Evolutionary conservation across 768 basidiomycete species (phyloP).

Genomic region (Thelephora aurantiotincta): DNA sequence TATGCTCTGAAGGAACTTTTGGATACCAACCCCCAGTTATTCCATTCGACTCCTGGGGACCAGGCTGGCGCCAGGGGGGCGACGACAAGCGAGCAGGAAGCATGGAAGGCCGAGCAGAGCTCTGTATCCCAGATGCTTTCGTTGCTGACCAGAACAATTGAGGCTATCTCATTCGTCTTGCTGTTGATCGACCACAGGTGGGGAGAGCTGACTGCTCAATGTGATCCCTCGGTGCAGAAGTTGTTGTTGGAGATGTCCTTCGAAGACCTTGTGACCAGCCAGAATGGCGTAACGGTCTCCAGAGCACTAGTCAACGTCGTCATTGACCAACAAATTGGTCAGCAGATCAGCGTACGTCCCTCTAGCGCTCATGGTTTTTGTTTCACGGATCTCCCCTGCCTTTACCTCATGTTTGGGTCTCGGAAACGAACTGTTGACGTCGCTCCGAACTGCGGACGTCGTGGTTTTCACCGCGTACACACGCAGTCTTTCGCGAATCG

Average conservation of each 20-base stretch:
- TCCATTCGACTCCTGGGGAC: constrained; percentile 70
- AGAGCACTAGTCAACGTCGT: constrained; percentile 86
- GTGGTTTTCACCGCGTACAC: too few species aligned
- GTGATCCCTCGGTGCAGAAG: constrained; percentile 58
- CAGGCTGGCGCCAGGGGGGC: constrained; percentile 38
- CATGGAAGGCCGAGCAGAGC: constrained; percentile 78
- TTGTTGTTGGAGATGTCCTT: constrained; percentile 62
- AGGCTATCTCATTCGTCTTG: constrained; percentile 88
- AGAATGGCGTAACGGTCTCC: constrained; percentile 79
- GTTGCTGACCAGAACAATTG: constrained; percentile 75
- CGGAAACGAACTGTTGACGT: too few species aligned
- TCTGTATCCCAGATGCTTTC: constrained; percentile 68
- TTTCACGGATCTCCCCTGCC: not conserved
- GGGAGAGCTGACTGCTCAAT: constrained; percentile 70
- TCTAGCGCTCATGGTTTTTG: too few species aligned
- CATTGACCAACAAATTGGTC: constrained; percentile 96
- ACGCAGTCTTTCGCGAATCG: too few species aligned
- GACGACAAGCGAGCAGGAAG: constrained; percentile 63
- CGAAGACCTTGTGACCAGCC: constrained; percentile 74
- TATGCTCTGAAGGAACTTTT: constrained; percentile 64
- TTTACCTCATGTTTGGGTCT: not conserved
- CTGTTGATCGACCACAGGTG: constrained; percentile 86
- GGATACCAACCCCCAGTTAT: constrained; percentile 72
- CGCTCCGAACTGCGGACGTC: too few species aligned
- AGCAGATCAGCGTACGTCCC: constrained; percentile 79